Conservation (phyloP, 305 asterid genomes). For the Ilex paraguariensis region DNA sequence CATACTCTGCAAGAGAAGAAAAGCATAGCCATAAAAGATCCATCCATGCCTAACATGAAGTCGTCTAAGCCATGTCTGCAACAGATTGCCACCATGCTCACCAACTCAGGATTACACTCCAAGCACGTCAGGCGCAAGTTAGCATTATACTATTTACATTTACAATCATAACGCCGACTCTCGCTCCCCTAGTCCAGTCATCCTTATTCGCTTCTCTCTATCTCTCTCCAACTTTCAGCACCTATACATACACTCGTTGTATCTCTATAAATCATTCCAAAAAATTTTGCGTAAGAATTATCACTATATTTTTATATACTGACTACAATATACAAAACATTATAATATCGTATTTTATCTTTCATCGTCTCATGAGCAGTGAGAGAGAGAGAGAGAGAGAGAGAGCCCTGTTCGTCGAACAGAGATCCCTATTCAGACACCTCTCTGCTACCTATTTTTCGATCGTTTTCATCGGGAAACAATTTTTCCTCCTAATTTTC, state of each 20-base stretch:
- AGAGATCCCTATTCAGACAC: slow-evolving; percentile 68
- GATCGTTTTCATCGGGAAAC: neutral
- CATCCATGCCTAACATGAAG: neutral
- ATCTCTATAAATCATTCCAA: slow-evolving; percentile 15
- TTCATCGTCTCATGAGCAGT: slow-evolving; percentile 38
- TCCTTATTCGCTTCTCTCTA: slow-evolving; percentile 5
- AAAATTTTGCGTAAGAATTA: slow-evolving; percentile 11
- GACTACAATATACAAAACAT: slow-evolving; percentile 1
- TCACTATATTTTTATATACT: neutral
- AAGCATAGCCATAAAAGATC: too few relatives aligned
- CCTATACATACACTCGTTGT: slow-evolving; percentile 14
- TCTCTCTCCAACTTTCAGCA: slow-evolving; percentile 3
- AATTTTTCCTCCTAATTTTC: slow-evolving; percentile 13
- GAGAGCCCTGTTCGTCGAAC: slow-evolving; percentile 18
- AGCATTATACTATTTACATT: slow-evolving; percentile 2
- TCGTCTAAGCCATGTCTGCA: neutral
- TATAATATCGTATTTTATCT: slow-evolving; percentile 44
- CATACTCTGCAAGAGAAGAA: too few relatives aligned
- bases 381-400: slow-evolving; percentile 24
- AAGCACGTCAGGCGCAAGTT: slow-evolving; percentile 16
- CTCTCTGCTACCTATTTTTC: slow-evolving; percentile 15
- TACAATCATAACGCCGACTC: slow-evolving; percentile 9
- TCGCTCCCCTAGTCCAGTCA: neutral
- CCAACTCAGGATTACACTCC: neutral
- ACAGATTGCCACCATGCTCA: neutral